Conservation (phyloP, 2,329 filamentous ascomycete genomes). For the Xylariaceae sp. region DNA sequence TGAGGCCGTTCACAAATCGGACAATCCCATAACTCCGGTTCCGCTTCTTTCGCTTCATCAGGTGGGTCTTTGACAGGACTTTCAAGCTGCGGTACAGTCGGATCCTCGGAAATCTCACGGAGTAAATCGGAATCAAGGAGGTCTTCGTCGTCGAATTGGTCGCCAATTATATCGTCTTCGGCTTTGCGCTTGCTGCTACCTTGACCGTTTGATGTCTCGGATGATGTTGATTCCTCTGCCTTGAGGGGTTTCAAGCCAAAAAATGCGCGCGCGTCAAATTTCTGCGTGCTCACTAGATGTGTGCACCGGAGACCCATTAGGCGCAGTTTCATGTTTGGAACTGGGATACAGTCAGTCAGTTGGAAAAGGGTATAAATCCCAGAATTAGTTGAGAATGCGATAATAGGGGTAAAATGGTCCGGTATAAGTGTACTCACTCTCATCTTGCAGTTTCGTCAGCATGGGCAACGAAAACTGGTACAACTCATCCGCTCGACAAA, state of each 20-base stretch:
- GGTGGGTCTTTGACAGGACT: neutral
- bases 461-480: conserved; percentile 80
- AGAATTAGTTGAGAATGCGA: neutral
- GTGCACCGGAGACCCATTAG: conserved; percentile 88
- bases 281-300: conserved; percentile 80
- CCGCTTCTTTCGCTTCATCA: conserved; percentile 27
- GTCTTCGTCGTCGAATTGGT: conserved; percentile 36
- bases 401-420: neutral
- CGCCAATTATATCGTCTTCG: conserved; percentile 45
- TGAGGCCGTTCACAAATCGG: conserved; percentile 82
- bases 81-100: neutral
- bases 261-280: conserved; percentile 68
- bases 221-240: conserved; percentile 18
- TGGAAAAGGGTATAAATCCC: too few relatives aligned
- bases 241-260: conserved; percentile 57
- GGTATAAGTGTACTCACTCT: conserved; percentile 38
- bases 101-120: neutral
- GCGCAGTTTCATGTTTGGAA: conserved; percentile 70
- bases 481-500: conserved; percentile 71
- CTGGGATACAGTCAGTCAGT: neutral
- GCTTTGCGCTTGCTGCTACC: conserved; percentile 35
- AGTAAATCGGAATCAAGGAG: conserved; percentile 25
- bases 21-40: conserved; percentile 66
- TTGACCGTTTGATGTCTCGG: conserved; percentile 10
- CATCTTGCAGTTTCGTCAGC: conserved; percentile 75